Percentiles rank a stretch among this genome's conserved stretches.
Conservation (phyloP, 2,329 filamentous ascomycete species). For the Neofusicoccum umdonicola region DNA sequence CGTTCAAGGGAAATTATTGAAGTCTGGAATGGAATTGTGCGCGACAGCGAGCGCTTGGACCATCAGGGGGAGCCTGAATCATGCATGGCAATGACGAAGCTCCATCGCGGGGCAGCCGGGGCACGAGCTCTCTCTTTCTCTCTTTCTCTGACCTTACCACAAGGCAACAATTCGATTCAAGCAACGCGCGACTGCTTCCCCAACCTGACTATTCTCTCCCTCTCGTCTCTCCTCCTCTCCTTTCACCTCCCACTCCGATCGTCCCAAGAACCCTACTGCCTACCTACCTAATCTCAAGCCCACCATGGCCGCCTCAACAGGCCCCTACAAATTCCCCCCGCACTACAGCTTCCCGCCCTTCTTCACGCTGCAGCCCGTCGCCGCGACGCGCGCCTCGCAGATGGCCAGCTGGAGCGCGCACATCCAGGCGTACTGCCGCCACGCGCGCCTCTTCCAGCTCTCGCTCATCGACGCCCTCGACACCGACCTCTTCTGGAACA, state of each 20-base stretch:
- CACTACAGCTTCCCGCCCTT: slow-evolving; percentile 77
- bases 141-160: neutral
- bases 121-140: neutral
- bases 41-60: neutral
- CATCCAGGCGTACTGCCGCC: slow-evolving; percentile 77
- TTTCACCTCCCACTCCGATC: neutral
- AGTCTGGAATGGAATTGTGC: neutral
- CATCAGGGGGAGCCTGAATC: neutral
- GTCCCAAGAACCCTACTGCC: neutral
- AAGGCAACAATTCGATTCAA: neutral
- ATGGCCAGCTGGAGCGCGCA: slow-evolving; percentile 83
- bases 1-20: neutral
- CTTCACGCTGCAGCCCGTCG: slow-evolving; percentile 78
- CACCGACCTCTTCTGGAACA: slow-evolving; percentile 58
- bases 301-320: slow-evolving; percentile 16
- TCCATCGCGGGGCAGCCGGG: neutral
- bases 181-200: too few species aligned
- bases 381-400: slow-evolving; percentile 65
- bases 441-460: slow-evolving; percentile 74
- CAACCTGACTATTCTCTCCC: too few species aligned
- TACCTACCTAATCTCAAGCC: neutral
- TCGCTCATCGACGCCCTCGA: slow-evolving; percentile 62
- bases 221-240: too few species aligned
- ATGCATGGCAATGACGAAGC: slow-evolving; percentile 3
- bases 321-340: slow-evolving; percentile 42